These are phyloP conservation scores for Bolboschoenoplectus hybrid DNA, from an alignment of 202 grass and related monocot species.

Conservation along the genomic window DNA sequence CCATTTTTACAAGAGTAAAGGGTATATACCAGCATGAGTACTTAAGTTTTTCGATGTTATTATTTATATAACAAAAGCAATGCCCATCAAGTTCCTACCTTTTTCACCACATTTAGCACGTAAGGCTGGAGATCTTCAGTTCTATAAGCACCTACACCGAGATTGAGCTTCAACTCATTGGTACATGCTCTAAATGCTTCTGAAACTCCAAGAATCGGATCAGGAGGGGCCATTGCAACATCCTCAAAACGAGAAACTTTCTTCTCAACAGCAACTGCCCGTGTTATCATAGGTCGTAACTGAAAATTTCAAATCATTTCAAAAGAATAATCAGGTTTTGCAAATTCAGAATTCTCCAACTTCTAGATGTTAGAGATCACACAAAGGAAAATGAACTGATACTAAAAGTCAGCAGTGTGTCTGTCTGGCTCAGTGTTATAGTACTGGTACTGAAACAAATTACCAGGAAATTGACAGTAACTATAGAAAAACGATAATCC, in stretches of 20 bases:
- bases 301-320: slow-evolving; percentile 37
- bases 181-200: slow-evolving; percentile 85
- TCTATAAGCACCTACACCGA: slow-evolving; percentile 93
- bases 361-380: not conserved
- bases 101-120: slow-evolving; percentile 92
- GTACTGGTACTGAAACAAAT: slow-evolving; percentile 7
- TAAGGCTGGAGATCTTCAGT: slow-evolving; percentile 92
- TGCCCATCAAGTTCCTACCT: slow-evolving; percentile 44
- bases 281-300: slow-evolving; percentile 49
- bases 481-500: not conserved
- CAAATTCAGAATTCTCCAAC: slow-evolving; percentile 12
- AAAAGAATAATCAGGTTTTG: slow-evolving; percentile 32
- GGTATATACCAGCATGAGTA: not conserved
- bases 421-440: not conserved
- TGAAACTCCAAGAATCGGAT: slow-evolving; percentile 94
- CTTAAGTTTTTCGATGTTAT: not conserved
- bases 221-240: slow-evolving; percentile 88
- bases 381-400: slow-evolving; percentile 8
- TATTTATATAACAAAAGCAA: slow-evolving; percentile 7
- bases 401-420: not conserved
- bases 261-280: slow-evolving; percentile 58
- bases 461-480: not conserved
- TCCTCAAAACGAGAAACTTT: slow-evolving; percentile 90
- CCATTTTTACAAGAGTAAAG: slow-evolving; percentile 30
- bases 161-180: slow-evolving; percentile 83